Conservation (phyloP, 192 early-diverging fungal species). For the Rhizophagus clarus region DNA sequence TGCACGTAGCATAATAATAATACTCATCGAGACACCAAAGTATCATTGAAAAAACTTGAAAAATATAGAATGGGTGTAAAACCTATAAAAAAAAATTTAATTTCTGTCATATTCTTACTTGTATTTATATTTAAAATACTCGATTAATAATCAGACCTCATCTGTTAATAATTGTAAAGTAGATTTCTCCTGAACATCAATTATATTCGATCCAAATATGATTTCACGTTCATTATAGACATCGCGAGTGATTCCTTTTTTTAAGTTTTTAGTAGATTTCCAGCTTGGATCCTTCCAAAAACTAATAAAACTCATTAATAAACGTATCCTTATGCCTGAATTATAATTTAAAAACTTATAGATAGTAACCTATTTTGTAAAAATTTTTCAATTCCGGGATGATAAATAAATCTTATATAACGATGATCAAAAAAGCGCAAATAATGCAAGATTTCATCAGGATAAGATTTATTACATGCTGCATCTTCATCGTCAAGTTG, state of each 20-base stretch:
- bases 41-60: constrained; percentile 74
- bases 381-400: constrained; percentile 50
- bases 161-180: constrained; percentile 61
- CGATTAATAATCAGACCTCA: constrained; percentile 46
- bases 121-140: neutral
- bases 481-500: constrained; percentile 47
- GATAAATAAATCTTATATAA: constrained; percentile 56
- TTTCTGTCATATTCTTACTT: neutral
- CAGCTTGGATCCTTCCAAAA: constrained; percentile 60
- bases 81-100: constrained; percentile 37
- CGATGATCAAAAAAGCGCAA: constrained; percentile 56
- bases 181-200: constrained; percentile 72
- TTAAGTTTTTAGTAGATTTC: constrained; percentile 42
- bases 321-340: neutral
- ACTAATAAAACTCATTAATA: constrained; percentile 25
- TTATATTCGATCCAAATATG: constrained; percentile 75
- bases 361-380: constrained; percentile 42
- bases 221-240: constrained; percentile 56
- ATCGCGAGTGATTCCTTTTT: constrained; percentile 56
- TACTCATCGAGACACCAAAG: constrained; percentile 92
- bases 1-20: constrained; percentile 93
- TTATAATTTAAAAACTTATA: neutral
- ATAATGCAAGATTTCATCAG: constrained; percentile 40
- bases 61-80: constrained; percentile 82
- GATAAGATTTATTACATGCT: constrained; percentile 3